Base-by-base conservation (phyloP, 176 grass and related monocot genomes). In the Phragmites australis region DNA sequence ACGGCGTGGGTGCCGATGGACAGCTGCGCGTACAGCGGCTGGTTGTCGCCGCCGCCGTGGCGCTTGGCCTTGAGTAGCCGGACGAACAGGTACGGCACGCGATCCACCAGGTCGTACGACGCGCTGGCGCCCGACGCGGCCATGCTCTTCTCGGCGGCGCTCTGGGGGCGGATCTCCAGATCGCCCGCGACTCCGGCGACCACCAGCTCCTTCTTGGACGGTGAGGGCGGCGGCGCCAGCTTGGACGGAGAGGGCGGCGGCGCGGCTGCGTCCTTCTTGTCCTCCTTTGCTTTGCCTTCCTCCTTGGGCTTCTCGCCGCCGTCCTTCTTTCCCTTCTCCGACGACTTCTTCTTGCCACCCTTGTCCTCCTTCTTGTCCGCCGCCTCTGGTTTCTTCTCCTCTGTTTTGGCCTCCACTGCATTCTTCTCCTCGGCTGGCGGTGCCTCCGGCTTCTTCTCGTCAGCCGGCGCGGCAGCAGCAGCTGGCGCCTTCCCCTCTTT, bases 41-140 rank as follows among this genome's bases (percentile, higher is more conserved):
- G 87, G 48, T 66, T 58, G 1, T 64, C 68, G 42, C 27, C 81
- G 8, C 72, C 69, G 6, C 78, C 84, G 0, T 87, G 82, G 44
- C 76, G 87, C 81, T 97, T 97, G 21, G 92, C 90, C 82, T 93
- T 99, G 69, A 99, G 96, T 40, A 99, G 87, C 4, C 96, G 96
- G 70, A 99, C 90, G 75, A 99, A 99, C 19, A 99, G 88, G 88
- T 95, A 99, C 0, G 88, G 81, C 32, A 99, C 88, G 58, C 92
- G 92, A 3, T 94, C 90, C 17, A 99, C 96, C 47, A 99, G 88
- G 63, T 99, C 92, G 50, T 95, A 95, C 0, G 90, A 93, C 16
- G 84, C 27, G 47, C 77, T 76, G 58, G 81, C 81, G 0, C 71
- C 77, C 2, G 81, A 83, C 23, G 84, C 62, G 1, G 83, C 88